A percentile compares a stretch with the other conserved stretches of the same genome.
These are phyloP conservation scores for Cutaneotrichosporon spelunceum DNA, from an alignment of 1,284 basidiomycete genomes.

Conservation along the genomic window DNA sequence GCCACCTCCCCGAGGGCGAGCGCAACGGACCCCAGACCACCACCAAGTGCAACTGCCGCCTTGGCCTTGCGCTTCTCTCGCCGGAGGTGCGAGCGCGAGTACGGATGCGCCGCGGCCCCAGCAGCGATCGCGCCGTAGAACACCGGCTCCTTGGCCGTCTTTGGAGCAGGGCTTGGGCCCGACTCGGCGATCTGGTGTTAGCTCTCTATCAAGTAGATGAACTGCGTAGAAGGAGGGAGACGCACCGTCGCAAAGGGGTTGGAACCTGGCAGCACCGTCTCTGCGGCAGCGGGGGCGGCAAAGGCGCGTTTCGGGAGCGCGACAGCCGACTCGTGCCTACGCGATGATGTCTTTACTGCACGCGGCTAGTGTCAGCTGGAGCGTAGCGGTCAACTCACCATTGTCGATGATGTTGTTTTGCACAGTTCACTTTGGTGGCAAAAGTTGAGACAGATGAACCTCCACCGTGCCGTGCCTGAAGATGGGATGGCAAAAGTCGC, in stretches of 20 bases:
- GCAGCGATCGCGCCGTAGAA: slow-evolving; percentile 20
- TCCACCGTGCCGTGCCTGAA: slow-evolving; percentile 1
- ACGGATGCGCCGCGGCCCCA: slow-evolving; percentile 34
- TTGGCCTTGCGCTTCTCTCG: slow-evolving; percentile 46
- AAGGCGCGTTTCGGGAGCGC: slow-evolving; percentile 28
- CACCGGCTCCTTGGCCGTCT: slow-evolving; percentile 7
- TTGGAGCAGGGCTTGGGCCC: slow-evolving; percentile 2
- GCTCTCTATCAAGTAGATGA: background rate
- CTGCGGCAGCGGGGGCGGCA: slow-evolving; percentile 18
- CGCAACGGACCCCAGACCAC: slow-evolving; percentile 33
- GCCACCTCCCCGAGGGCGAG: slow-evolving; percentile 33
- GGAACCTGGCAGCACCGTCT: slow-evolving; percentile 26
- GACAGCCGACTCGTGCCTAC: slow-evolving; percentile 31
- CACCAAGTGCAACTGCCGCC: slow-evolving; percentile 35
- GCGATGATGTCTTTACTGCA: slow-evolving; percentile 23
- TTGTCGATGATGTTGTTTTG: slow-evolving; percentile 5
- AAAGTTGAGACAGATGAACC: background rate
- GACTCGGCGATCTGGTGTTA: slow-evolving; percentile 17
- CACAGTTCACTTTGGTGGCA: slow-evolving; percentile 14
- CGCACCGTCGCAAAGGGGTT: slow-evolving; percentile 10
- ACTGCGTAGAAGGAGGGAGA: background rate
- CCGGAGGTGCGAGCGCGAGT: slow-evolving; percentile 46
- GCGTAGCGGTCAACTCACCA: slow-evolving; percentile 6
- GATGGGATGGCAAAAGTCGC: background rate
- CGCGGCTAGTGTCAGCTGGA: slow-evolving; percentile 29